Evolutionary conservation across 805 yeast genomes (phyloP).

Genomic region (Spathaspora girioi): DNA sequence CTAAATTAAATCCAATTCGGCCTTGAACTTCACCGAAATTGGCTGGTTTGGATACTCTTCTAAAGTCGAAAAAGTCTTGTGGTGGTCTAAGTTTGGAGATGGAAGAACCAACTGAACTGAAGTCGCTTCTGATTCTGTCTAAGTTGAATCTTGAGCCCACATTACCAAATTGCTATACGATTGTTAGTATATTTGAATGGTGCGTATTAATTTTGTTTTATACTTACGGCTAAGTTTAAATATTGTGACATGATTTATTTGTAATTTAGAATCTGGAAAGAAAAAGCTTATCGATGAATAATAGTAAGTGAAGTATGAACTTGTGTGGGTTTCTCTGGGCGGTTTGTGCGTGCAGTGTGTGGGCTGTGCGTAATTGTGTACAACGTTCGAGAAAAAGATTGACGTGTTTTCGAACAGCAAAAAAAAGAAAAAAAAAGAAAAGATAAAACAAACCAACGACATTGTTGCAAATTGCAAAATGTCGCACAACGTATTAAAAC

Average conservation of each 20-base stretch:
- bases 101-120: constrained; percentile 54
- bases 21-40: constrained; percentile 87
- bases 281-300: no score
- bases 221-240: constrained; percentile 10
- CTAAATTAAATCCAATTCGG: constrained; percentile 81
- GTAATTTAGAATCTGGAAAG: background rate
- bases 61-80: constrained; percentile 89
- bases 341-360: background rate
- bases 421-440: background rate
- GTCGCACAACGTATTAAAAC: no score
- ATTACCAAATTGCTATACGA: constrained; percentile 4
- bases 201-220: background rate
- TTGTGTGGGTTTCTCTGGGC: background rate
- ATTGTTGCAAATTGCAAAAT: no score
- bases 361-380: background rate
- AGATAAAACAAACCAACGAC: background rate
- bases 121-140: constrained; percentile 42
- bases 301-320: background rate
- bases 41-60: constrained; percentile 85
- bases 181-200: constrained; percentile 10
- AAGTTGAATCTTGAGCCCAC: constrained; percentile 42
- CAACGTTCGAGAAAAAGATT: background rate
- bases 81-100: constrained; percentile 79
- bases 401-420: background rate
- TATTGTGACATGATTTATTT: constrained; percentile 6